Evolutionary conservation across 2,329 filamentous ascomycete species (phyloP), one percentile per base, ranked within the genome.

Genomic region (Epichloe sibirici): DNA sequence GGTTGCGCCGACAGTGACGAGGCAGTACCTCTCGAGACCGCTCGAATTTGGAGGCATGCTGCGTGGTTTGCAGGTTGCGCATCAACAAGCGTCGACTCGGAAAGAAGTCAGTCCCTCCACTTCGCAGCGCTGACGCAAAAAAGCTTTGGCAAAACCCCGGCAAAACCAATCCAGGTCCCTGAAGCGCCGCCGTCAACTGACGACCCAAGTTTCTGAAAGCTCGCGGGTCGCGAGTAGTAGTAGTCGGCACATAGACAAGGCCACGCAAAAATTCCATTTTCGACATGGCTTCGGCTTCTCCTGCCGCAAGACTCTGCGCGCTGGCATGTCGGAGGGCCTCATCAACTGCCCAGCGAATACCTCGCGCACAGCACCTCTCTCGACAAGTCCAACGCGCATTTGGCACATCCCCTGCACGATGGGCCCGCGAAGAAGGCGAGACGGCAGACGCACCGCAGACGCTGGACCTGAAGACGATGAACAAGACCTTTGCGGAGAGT

Each of bases 1-100:
- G 0, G 91, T 98, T 5, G 93, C 91, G 53, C 93, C 93, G 34
- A 95, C 86, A 0, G 93, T 97, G 52, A 96, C 85, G 58, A 98
- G 87, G 65, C 88, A 93, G 51, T 72, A 65, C 37, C 67, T 65
- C 28, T 64, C 53, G 17, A 59, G 48, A 7, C 13, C 12, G 37
- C 25, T 23, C 5, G 38, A 45, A 1, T 35, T 37, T 39, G 53
- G 45, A 7, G 35, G 45, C 52, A 63, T 58, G 3, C 3, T 45
- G 40, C 17, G 37, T 13, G 7, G 21, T 31, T 45, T 34, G 21
- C 17, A 5, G 11, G 25, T n/a, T n/a, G 44, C 4, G 28, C 25
- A 17, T 15, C 23, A 21, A 9, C 17, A 31, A 23, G 15, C 11
- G 12, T 17, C 6, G 15, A 25, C 38, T 39, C 13, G 17, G 17